Percentiles rank a stretch among this genome's conserved stretches.
These are phyloP conservation scores for Oryza meridionalis DNA, from an alignment of 176 grass and related monocot genomes.

Conservation along the genomic window DNA sequence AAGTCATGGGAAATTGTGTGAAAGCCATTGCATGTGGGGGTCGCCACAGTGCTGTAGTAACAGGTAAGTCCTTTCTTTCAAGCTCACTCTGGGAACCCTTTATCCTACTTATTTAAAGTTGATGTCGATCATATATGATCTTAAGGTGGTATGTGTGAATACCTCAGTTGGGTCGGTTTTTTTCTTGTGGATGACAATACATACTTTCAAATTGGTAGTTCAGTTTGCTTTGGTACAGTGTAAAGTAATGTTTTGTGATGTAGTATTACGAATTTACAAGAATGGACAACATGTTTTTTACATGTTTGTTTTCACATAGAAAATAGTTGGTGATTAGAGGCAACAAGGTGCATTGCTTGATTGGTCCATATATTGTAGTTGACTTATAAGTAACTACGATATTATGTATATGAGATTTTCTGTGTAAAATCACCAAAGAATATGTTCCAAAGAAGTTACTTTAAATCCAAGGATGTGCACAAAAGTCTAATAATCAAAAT, in stretches of 20 bases:
- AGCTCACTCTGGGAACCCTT: background rate
- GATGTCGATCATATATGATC: background rate
- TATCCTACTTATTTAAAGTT: background rate
- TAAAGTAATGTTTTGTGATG: background rate
- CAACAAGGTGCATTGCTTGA: constrained; percentile 6
- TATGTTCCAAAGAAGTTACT: background rate
- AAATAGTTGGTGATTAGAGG: background rate
- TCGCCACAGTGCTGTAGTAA: constrained; percentile 94
- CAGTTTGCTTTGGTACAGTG: background rate
- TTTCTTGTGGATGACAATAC: background rate
- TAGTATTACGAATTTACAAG: background rate
- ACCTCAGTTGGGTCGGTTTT: background rate
- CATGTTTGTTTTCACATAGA: background rate
- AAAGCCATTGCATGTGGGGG: constrained; percentile 96
- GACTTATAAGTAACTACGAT: background rate
- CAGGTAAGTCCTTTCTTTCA: constrained; percentile 60
- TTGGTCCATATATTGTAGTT: background rate
- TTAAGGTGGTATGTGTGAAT: constrained; percentile 13
- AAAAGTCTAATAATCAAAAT: background rate
- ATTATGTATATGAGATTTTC: background rate
- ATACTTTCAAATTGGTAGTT: background rate
- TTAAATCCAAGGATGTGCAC: background rate
- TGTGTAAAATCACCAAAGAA: background rate
- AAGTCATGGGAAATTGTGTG: constrained; percentile 71
- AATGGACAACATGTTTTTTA: background rate